Base-by-base conservation (phyloP, 2,329 filamentous ascomycete species). In the Penicillium sp. region DNA sequence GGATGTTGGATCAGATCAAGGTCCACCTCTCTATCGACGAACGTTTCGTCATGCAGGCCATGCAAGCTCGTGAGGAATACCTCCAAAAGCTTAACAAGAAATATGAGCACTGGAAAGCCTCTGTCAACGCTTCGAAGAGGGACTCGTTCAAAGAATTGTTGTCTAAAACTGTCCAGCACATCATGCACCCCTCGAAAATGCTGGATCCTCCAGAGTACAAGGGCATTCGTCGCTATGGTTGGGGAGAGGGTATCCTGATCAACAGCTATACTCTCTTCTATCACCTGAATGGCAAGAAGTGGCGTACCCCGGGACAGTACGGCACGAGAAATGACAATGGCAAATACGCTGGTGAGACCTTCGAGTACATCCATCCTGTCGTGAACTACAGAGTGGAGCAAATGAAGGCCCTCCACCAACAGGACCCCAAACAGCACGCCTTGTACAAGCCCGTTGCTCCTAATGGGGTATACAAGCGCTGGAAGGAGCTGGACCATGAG, bases 1-100 rank as follows among this genome's bases (percentile, higher is more conserved):
- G 63, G 63, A 64, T 65, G 63, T 37, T 64, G 9, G 63, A 65
- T 36, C 62, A 60, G 37, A 54, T 67, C 43, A 61, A 62, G 42
- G 47, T 28, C 3, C 44, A 58, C 18, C 29, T 64, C 0, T 64
- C 60, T 0, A 29, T 62, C 14, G 54, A 59, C 7, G 50, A 61
- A 10, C 34, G 49, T 2, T 39, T 26, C 21, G 21, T 42, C 16
- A 44, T n/a, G 21, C 62, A 13, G 10, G 26, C 2, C 34, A 54
- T 5, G 61, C 59, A 28, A 48, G 60, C 21, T 23, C 55, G 54
- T 8, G 51, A 59, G 11, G 23, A 34, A 2, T 19, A 54, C 9
- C 48, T 61, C 3, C 36, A 48, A 11, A 36, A 34, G 2, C 37
- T 56, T 5, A 60, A 57, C 23, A 4, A 44, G 11, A 16, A 19